Base-by-base conservation (phyloP, 805 yeast species). In the Myxozyma vanderwaltii region DNA sequence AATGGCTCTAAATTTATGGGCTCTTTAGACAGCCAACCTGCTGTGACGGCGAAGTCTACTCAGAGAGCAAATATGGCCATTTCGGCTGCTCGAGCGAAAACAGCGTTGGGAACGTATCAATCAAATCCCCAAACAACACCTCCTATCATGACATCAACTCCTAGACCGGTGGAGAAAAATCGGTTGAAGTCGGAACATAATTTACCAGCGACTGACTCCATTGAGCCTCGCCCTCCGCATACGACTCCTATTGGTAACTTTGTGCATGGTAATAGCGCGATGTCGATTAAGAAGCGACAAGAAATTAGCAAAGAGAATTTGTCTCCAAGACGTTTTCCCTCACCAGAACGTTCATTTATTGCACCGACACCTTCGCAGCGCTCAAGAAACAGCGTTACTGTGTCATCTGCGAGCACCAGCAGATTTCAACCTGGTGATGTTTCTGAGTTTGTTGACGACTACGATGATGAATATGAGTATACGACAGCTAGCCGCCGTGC, bases 401-500 rank as follows among this genome's bases (percentile, higher is more conserved):
- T 4, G 19, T n/a, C 23, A 38, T 4, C 43, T 38, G 43, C 8
- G 43, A 38, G 21, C 21, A 17, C 21, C 8, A 38, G 43, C 2
- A n/a, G 19, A 35, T 26, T 21, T 15, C 26, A 29, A 21, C 33
- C 35, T 19, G 49, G 49, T 12, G 58, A 54, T 8, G 45, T 47
- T 5, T 54, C 58, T 29, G 65, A 62, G 8, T 62, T 62, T 48
- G 47, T 60, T 13, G 65, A 62, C 35, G 65, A 62, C 41, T 62
- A 62, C 23, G 65, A 62, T 31, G 65, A 62, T 45, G 65, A 55
- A 44, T 58, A 48, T 41, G 59, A 55, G 45, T 38, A 40, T 27
- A 21, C 54, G 10, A 26, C 31, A 6, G 31, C 45, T 19, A 21
- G 39, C 29, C 36, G 46, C 6, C 35, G 51, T 19, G 7, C 7